Base-by-base conservation (phyloP, 2,329 filamentous ascomycete species). In the Monosporascus sp. region DNA sequence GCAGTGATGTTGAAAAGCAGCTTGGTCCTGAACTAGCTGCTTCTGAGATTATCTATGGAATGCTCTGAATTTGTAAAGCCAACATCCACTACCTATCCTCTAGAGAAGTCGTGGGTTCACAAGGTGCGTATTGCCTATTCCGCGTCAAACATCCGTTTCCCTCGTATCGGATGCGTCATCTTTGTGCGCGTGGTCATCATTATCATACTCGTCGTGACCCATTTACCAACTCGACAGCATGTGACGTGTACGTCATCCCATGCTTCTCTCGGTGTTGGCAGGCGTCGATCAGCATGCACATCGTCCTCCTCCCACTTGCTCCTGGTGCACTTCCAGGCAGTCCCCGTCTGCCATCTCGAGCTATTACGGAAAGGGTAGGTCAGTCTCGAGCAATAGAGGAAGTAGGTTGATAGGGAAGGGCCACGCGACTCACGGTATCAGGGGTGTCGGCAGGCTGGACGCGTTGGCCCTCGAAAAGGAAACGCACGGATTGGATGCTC, bases 321-420 rank as follows among this genome's bases (percentile, higher is more conserved):
- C 94, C 72, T 97, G 94, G 71, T 97, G 93, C 26, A 99, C 94
- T 69, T 99, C 94, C 26, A 99, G 85, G 1, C 90, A 95, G 67
- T 99, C 94, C 37, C 94, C 93, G 63, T 99, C 94, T 60, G 85
- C 78, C 94, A 99, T 99, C 58, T 97, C 94, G 52, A 97, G 87
- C 94, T 97, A 65, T 50, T 37, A 31, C 41, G 44, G 52, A 55
- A 27, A 51, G 26, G 26, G 43, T 52, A 52, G 38, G n/a, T 52
- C 24, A 40, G 46, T 22, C 7, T 31, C 58, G 46, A 58, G 48
- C 16, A 57, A 52, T 22, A 20, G 8, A 9, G 37, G 19, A 11
- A 31, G 38, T 11, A 26, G 43, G 37, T 54, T 47, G 24, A 47
- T 51, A 51, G 40, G 7, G 47, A 54, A 24, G 22, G n/a, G n/a